phyloP scores from a whole-genome alignment of 176 grass and related monocot species.

The Paspalum notatum region DNA sequence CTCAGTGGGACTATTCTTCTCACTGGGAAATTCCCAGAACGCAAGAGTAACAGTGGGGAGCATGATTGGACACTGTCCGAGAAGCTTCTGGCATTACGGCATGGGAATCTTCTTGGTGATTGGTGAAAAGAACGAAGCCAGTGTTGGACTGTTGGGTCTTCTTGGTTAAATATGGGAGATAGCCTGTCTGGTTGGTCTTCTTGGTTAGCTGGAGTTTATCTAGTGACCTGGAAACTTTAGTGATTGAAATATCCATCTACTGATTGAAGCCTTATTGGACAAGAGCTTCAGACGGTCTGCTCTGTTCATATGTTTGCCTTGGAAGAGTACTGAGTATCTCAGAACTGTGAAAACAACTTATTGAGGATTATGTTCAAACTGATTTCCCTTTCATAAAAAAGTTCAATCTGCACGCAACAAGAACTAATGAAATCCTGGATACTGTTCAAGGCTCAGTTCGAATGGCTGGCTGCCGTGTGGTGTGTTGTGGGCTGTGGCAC shows the following conservation, averaged over 20 bases:
- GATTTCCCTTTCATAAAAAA: not conserved
- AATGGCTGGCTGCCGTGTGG: no score
- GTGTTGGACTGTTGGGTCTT: not conserved
- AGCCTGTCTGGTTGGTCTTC: slow-evolving; percentile 2
- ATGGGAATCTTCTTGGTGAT: no score
- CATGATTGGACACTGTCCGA: no score
- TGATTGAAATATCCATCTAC: not conserved
- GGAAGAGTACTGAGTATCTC: not conserved
- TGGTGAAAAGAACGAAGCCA: no score
- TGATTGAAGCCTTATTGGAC: slow-evolving; percentile 5
- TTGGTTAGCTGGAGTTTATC: not conserved
- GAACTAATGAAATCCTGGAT: not conserved
- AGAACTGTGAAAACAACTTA: not conserved
- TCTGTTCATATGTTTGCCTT: not conserved
- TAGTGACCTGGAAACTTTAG: not conserved
- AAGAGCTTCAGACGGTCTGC: slow-evolving; percentile 4
- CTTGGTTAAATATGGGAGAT: not conserved
- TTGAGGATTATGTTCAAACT: not conserved
- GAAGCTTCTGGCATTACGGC: no score
- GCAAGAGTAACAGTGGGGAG: no score
- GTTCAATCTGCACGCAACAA: not conserved
- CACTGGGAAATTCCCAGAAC: no score
- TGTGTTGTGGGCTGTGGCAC: no score
- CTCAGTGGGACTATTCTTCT: no score
- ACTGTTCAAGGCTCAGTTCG: not conserved